These are phyloP conservation scores for Pyrenophora graminea DNA, from an alignment of 2,329 filamentous ascomycete species.

Conservation along the genomic window DNA sequence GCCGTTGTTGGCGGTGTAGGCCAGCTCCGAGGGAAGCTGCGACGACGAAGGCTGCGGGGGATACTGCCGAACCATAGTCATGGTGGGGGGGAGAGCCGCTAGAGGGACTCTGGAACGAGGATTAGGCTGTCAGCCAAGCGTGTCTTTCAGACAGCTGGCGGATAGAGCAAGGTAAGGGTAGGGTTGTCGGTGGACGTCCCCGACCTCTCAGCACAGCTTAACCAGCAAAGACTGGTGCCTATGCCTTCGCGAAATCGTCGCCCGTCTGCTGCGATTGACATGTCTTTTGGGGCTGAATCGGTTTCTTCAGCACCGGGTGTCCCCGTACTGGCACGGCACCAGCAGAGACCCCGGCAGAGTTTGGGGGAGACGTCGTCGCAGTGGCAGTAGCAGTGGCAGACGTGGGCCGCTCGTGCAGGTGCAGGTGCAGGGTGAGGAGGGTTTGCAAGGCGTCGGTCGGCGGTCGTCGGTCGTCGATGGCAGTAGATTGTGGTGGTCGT, in stretches of 20 bases:
- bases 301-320: slow-evolving; percentile 22
- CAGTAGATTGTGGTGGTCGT: not conserved
- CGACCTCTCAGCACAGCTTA: slow-evolving; percentile 34
- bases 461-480: not conserved
- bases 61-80: slow-evolving; percentile 47
- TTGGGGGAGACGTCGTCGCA: slow-evolving; percentile 8
- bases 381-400: not conserved
- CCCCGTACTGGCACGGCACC: slow-evolving; percentile 28
- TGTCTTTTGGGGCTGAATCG: slow-evolving; percentile 34
- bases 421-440: not conserved
- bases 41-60: slow-evolving; percentile 39
- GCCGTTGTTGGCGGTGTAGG: slow-evolving; percentile 30
- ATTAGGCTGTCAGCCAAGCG: not conserved
- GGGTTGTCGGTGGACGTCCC: slow-evolving; percentile 7
- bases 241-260: slow-evolving; percentile 50
- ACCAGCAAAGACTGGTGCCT: slow-evolving; percentile 48
- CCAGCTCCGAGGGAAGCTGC: slow-evolving; percentile 32
- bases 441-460: not conserved
- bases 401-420: not conserved
- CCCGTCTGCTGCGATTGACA: slow-evolving; percentile 45
- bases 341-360: slow-evolving; percentile 37
- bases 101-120: slow-evolving; percentile 7
- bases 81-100: slow-evolving; percentile 26
- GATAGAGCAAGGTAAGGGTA: not conserved
- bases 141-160: not conserved